Conservation (phyloP, 2,329 filamentous ascomycete genomes). For the Cladophialophora bantiana region DNA sequence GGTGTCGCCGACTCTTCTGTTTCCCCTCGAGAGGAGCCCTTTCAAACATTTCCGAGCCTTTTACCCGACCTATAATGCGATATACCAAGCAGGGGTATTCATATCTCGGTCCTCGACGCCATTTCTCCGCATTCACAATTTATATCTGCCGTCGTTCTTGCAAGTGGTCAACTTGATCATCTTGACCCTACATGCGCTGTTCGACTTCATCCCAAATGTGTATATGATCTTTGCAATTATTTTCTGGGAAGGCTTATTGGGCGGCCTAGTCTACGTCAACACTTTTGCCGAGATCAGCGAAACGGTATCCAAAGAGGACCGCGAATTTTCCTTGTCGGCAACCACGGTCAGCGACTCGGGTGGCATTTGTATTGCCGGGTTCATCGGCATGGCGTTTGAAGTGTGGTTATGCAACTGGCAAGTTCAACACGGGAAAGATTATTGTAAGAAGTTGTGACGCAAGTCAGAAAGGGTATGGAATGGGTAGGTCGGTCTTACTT, state of each 20-base stretch:
- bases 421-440: conserved; percentile 77
- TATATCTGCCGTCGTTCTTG: conserved; percentile 83
- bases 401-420: conserved; percentile 84
- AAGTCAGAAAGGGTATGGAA: conserved; percentile 6
- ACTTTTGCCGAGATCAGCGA: conserved; percentile 95
- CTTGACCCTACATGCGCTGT: conserved; percentile 77
- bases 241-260: conserved; percentile 93
- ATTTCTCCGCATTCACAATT: conserved; percentile 78
- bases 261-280: conserved; percentile 92
- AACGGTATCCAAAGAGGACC: conserved; percentile 74
- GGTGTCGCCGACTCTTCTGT: conserved; percentile 86
- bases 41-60: conserved; percentile 85
- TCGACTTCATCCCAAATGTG: conserved; percentile 81
- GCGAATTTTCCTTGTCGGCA: conserved; percentile 89
- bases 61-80: conserved; percentile 92
- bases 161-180: conserved; percentile 80
- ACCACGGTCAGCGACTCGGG: conserved; percentile 91
- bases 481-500: background rate
- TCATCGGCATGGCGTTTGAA: conserved; percentile 84
- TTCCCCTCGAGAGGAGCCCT: conserved; percentile 76
- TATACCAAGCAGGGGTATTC: conserved; percentile 96
- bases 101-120: conserved; percentile 90
- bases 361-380: conserved; percentile 86
- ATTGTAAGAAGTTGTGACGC: conserved; percentile 63
- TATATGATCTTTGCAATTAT: conserved; percentile 85